phyloP scores from a whole-genome alignment of 345 rosid genomes.

The Eucalyptus caleyi region DNA sequence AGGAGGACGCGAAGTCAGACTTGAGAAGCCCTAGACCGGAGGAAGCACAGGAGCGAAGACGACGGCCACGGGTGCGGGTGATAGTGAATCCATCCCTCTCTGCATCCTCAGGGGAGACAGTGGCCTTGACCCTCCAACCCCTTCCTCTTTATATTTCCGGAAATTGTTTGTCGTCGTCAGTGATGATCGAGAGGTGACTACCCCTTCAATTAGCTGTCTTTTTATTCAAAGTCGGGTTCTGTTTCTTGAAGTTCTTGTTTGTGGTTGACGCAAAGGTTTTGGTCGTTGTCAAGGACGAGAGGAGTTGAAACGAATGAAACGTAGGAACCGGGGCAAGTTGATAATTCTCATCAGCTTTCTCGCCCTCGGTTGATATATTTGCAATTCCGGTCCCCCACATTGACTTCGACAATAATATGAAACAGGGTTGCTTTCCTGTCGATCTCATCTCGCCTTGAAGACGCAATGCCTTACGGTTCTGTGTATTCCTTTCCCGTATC shows the following conservation, averaged over 20 bases:
- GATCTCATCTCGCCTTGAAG: background rate
- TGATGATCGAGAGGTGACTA: background rate
- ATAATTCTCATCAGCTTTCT: background rate
- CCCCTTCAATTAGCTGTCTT: background rate
- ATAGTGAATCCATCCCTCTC: background rate
- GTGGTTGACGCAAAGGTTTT: background rate
- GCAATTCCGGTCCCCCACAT: background rate
- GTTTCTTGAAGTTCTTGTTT: background rate
- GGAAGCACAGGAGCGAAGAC: background rate
- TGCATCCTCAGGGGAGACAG: conserved; percentile 26
- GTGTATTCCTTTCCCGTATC: background rate
- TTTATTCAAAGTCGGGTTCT: background rate
- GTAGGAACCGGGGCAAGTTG: background rate
- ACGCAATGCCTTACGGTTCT: background rate
- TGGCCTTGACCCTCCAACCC: background rate
- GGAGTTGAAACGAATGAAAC: background rate
- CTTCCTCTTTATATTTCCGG: background rate
- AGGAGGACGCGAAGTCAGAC: background rate
- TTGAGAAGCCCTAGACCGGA: background rate
- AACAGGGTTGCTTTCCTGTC: background rate
- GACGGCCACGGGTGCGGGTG: conserved; percentile 3
- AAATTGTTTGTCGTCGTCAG: background rate
- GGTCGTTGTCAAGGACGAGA: background rate
- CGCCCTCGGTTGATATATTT: background rate
- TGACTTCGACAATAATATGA: background rate